A percentile compares a stretch with the other conserved stretches of the same genome.
phyloP scores from a whole-genome alignment of 805 yeast species.

The Lachancea thermotolerans region DNA sequence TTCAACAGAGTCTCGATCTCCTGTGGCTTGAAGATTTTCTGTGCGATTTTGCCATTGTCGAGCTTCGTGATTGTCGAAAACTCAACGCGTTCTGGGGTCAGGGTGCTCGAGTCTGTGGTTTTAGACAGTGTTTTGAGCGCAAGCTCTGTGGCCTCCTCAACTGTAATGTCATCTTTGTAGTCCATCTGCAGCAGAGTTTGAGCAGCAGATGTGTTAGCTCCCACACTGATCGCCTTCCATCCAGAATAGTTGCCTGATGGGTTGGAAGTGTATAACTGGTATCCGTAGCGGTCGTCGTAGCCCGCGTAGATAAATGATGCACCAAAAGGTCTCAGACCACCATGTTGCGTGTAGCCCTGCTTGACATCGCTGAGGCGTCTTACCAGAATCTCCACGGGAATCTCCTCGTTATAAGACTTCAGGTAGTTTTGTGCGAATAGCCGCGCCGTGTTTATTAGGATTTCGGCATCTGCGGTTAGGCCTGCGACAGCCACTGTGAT shows the following conservation, averaged over 20 bases:
- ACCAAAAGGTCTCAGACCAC: constrained; percentile 98
- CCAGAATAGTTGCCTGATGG: constrained; percentile 98
- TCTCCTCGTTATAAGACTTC: constrained; percentile 81
- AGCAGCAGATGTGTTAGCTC: constrained; percentile 93
- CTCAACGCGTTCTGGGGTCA: constrained; percentile 87
- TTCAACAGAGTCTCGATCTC: constrained; percentile 72
- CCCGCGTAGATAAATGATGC: constrained; percentile 96
- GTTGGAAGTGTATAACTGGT: constrained; percentile 89
- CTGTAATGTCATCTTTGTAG: constrained; percentile 70
- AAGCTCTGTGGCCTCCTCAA: constrained; percentile 74
- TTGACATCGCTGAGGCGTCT: constrained; percentile 85
- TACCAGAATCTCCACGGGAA: constrained; percentile 89
- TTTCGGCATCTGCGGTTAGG: constrained; percentile 93
- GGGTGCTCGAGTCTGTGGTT: constrained; percentile 83
- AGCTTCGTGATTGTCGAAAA: constrained; percentile 68
- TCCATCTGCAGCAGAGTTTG: constrained; percentile 95
- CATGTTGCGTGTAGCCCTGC: constrained; percentile 98
- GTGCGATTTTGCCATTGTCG: constrained; percentile 45
- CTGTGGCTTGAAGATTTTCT: constrained; percentile 71
- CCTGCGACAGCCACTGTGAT: constrained; percentile 96
- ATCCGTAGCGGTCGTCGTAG: constrained; percentile 80
- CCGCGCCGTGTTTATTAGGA: constrained; percentile 82
- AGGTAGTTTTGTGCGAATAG: constrained; percentile 76
- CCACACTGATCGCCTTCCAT: constrained; percentile 97
- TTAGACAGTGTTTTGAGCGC: constrained; percentile 89